Evolutionary conservation across 1,284 basidiomycete genomes (phyloP), one percentile per base, ranked within the genome.

Genomic region (Cerrena zonata): DNA sequence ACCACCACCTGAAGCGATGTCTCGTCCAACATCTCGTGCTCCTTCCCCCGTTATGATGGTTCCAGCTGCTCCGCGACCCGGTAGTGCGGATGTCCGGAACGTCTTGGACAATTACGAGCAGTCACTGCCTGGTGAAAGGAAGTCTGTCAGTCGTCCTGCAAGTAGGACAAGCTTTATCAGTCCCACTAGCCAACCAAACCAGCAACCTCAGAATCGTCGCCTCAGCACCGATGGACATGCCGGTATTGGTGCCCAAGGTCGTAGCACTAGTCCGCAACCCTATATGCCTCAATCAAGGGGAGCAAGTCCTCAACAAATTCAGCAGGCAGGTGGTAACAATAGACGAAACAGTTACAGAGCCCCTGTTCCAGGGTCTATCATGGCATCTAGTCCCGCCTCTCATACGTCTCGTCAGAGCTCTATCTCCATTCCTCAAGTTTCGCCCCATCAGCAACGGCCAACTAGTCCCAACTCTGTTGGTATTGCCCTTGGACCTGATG

Each of bases 41-140:
- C 84, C 85, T 5, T 82, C 73, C 13, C 81, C 89, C 1, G 86
- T 79, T 2, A 82, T 94, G 65, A 92, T 91, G 82, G 72, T 77
- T 67, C 80, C 80, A 0, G 80, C 89, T 10, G 42, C 62, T 4
- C 56, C 63, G 0, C 56, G 75, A 0, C 56, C 72, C 2, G 65
- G 72, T 2, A n/a, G n/a, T n/a, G 63, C 75, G 5, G 74, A 81
- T 0, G 76, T 80, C 4, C 86, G 90, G 58, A 79, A 86, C n/a
- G 84, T 94, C 2, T 66, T 94, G 7, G 75, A 73, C 3, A 78
- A 84, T 56, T 96, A 96, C 61, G 80, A 85, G 15, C 91, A 94
- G 61, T 83, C 86, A 0, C 80, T 97, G 66, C 94, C 93, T 1
- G 91, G 91, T 2, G 94, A 97, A 67, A 75, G 84, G 21, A 80